Conservation (phyloP, 352 stramenopile species). For the Phytophthora vignae region DNA sequence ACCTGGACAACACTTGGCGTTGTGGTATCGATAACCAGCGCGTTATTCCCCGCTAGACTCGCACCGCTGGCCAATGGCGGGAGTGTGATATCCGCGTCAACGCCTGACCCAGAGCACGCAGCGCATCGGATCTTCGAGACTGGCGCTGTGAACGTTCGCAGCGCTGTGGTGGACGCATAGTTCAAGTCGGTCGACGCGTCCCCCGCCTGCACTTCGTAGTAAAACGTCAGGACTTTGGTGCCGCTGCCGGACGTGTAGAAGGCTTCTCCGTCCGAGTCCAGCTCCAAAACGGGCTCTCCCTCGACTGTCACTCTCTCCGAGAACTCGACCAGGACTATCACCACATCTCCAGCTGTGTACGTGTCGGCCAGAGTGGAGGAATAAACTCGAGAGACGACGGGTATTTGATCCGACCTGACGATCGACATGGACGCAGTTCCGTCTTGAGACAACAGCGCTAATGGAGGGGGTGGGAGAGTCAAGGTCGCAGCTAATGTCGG, state of each 20-base stretch:
- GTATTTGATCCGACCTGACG: constrained; percentile 45
- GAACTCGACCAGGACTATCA: constrained; percentile 69
- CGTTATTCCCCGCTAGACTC: constrained; percentile 45
- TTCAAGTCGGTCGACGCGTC: constrained; percentile 58
- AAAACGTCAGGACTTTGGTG: constrained; percentile 61
- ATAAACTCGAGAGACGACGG: constrained; percentile 49
- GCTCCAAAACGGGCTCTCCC: constrained; percentile 60
- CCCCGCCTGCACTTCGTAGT: constrained; percentile 64
- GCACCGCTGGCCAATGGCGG: constrained; percentile 24
- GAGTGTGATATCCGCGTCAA: constrained; percentile 54
- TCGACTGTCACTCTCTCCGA: constrained; percentile 55
- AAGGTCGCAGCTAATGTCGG: constrained; percentile 40
- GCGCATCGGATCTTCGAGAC: constrained; percentile 35
- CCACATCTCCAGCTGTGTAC: constrained; percentile 71
- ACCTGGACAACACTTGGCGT: constrained; percentile 51
- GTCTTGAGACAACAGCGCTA: constrained; percentile 21
- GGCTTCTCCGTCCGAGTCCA: constrained; percentile 73
- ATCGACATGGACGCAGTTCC: constrained; percentile 32
- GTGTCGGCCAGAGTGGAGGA: constrained; percentile 49
- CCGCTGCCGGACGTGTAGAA: constrained; percentile 56
- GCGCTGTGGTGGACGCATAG: constrained; percentile 53
- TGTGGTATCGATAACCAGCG: constrained; percentile 53
- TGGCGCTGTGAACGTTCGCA: constrained; percentile 41
- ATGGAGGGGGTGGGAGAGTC: constrained; percentile 40
- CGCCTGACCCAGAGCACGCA: constrained; percentile 23